Base-by-base conservation (phyloP, 805 yeast species). In the Candida saitoana region DNA sequence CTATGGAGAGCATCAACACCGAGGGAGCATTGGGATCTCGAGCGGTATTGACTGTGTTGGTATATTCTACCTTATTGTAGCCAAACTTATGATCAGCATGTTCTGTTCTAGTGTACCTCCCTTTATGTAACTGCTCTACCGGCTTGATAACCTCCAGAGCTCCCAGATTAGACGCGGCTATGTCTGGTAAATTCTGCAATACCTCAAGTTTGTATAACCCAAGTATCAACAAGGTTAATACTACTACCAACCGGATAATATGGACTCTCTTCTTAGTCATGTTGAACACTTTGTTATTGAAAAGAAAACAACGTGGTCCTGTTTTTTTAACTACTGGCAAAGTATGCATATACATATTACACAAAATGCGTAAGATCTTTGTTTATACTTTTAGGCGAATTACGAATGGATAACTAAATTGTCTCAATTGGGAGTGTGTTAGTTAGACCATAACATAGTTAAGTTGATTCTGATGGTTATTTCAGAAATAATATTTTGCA, bases 1-100 rank as follows among this genome's bases (percentile, higher is more conserved):
- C 54, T 8, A 59, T 48, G 7, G 61, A 49, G 19, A 59, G 40
- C 11, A 61, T 37, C 12, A 57, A 20, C 3, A 53, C 43, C 2
- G 54, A 48, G 6, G 36, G 27, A 12, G 32, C 16, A 14, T 9
- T 11, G 5, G 32, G 16, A 29, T 11, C 16, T 29, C 16, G 16
- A 14, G 16, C 5, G 11, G 16, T 9, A 29, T 29, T 29, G n/a
- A 12, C 32, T 6, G 16, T 9, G 16, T 29, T 29, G 32, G 16
- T 29, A 9, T 5, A 29, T 12, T 12, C 32, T 5, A 29, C 32
- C 11, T 22, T 22, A 22, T 22, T 22, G 27, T 22, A 22, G 27
- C 27, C 27, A 11, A 22, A 22, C 11, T 22, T 22, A 22, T 22
- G 27, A 22, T 22, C 27, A 22, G 27, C 27, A 11, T 22, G 27